Base-by-base conservation (phyloP, 805 yeast genomes). In the Hanseniaspora mollemarum region DNA sequence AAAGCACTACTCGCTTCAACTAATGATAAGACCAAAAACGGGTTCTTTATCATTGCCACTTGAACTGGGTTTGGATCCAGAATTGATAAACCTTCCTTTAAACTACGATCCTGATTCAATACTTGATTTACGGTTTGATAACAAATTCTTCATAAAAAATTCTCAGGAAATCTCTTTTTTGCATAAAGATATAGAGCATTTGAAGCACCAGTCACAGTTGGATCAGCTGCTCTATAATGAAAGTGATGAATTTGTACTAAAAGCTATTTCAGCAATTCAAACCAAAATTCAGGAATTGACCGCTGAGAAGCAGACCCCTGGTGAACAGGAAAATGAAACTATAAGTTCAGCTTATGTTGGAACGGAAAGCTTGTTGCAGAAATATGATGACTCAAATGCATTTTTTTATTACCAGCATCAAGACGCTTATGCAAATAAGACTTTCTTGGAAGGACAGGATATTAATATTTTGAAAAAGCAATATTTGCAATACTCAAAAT, bases 381-480 rank as follows among this genome's bases (percentile, higher is more conserved):
- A 58, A 51, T 63, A 62, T 46, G 61, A 69, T 28, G 75, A 73
- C 54, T 41, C 60, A 0, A 66, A 67, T 54, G 75, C 81, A 7
- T 86, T 68, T 60, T 86, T 75, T 62, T 90, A 78, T 61, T 90
- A 83, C 62, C 88, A 88, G 60, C 79, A 92, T 0, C 77, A 81
- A 0, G 81, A 85, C 63, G 77, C 78, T 55, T 72, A 88, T 0
- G 65, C 80, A 2, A 76, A 81, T 1, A 73, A 75, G 54, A 87
- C 69, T 62, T 82, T 85, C 42, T 67, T 90, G 16, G 78, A 95
- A 0, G 79, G 86, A 5, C 68, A 92, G 40, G 99, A 92, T 62
- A 73, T 85, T 26, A 82, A 82, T 54, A 78, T 90, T 18, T 66
- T 90, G 52, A 74, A 76, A 54, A 62, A 77, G 1, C 72, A 80